Evolutionary conservation across 805 yeast genomes (phyloP), one percentile per base, ranked within the genome.

Genomic region (Hanseniaspora opuntiae): DNA sequence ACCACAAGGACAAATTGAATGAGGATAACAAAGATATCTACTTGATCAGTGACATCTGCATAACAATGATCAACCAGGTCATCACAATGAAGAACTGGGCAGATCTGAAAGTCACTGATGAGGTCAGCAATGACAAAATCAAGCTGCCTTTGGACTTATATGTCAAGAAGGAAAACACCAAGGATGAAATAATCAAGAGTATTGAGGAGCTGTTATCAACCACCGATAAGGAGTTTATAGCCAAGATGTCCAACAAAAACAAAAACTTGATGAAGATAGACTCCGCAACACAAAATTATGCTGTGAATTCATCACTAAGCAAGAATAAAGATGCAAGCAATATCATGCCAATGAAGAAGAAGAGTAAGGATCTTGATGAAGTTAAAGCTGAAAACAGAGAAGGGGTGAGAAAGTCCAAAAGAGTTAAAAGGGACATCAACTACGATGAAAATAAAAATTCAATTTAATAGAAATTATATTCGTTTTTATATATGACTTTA

Each of bases 381-480:
- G 39, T 16, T 3, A 47, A 39, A 16, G 10, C 8, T 28, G 50
- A 47, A n/a, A 8, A 9, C 24, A 32, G 32, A 35, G 47, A 35
- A 10, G 25, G 36, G 11, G 5, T 25, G 7, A 51, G 54, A 51
- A 51, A 25, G 32, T 51, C 54, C 10, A 41, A 41, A 22, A 51
- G 54, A 44, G 17, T 11, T 10, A 51, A 35, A 44, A 36, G 39
- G 28, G 41, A 36, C 22, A 28, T 51, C 10, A 51, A 51, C 19
- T 51, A 51, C 24, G 47, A 51, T 22, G 38, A 41, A 41, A 25
- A 35, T 7, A 25, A 8, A 12, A 33, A 20, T 22, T 32, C 22
- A 8, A 48, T 33, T 10, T 25, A n/a, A 16, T 32, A 42, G 30
- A 22, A 51, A 32, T 79, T 64, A 82, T 41, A 30, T 44, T 17